Base-by-base conservation (phyloP, 2,329 filamentous ascomycete species). In the Exserohilum turcica region DNA sequence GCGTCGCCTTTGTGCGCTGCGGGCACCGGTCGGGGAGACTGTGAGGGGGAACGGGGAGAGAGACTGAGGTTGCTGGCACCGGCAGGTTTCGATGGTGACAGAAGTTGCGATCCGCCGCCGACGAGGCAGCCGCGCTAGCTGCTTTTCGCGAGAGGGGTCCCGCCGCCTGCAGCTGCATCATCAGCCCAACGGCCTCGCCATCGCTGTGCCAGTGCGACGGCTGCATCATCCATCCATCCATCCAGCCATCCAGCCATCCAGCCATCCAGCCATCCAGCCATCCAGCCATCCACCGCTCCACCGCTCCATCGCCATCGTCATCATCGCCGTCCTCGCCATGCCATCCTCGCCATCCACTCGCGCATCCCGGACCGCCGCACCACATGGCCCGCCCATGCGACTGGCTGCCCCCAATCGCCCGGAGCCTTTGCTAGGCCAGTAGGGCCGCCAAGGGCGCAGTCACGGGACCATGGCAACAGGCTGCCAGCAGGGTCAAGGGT, bases 81-180 rank as follows among this genome's bases (percentile, higher is more conserved):
- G 21, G 21, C 57, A 60, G 52, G 57, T 55, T 58, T 52, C 44
- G 54, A 57, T 47, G 53, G 57, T 60, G 60, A 60, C 62, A 61
- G 52, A 61, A 61, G 63, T 60, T 56, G 61, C 58, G 56, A 64
- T 59, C 54, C 45, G 48, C 51, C 39, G 52, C 47, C 56, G 42
- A 48, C 28, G 44, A 52, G 44, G 56, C 45, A 59, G 46, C 36
- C 50, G 58, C 62, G 60, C 60, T 63, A 54, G 49, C 53, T 56
- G 40, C 48, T 54, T 58, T 63, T 45, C 40, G 49, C 51, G 27
- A 18, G 51, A 52, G 60, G 58, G 58, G 59, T 57, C 53, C 50
- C 59, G 42, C 49, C 43, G 37, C n/a, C 32, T 43, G 54, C 54
- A 31, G 19, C 32, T 43, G 54, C 54, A 43, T 48, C 54, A 44